Base-by-base conservation (phyloP, 306 rosid species). In the Pyrus pyrifolia region DNA sequence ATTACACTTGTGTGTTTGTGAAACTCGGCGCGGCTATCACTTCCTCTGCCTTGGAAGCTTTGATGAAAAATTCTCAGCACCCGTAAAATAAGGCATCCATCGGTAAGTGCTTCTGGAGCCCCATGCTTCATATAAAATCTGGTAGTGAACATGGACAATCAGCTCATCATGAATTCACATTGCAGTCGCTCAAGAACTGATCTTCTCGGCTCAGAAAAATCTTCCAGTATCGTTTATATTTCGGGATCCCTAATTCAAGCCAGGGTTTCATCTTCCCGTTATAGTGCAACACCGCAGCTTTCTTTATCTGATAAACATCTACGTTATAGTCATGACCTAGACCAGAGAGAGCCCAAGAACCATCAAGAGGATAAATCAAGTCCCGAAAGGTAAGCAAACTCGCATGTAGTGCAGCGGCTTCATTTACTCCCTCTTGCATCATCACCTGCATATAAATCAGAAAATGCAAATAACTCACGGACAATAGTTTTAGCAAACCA, bases 261-360 rank as follows among this genome's bases (percentile, higher is more conserved):
- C 98, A 94, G 58, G 98, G 98, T 79, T 94, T 94, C 96, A 94
- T 91, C 77, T 95, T 86, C 66, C 98, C 98, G 42, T 95, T 95
- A 69, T 90, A 95, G 86, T 95, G 98, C 88, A 95, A 81, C 42
- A 91, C 89, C 3, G 88, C 96, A 55, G 88, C 89, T 57, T 81
- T 82, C 76, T 62, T 75, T 12, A 90, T 59, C 68, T 83, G 81
- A 82, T 81, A 72, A 72, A 77, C 68, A 75, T 76, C 88, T 78
- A 86, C 38, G 23, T 68, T 76, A 72, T 95, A 92, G 86, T 90
- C 92, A 76, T 95, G 83, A 83, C 98, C 98, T 46, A 95, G 78
- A 68, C 97, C 97, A 58, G 90, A 90, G 71, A 84, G 57, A 77
- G 86, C 84, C 98, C 97, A 95, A 2, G 87, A 68, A 72, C 78